phyloP scores from a whole-genome alignment of 805 yeast species.

The Lipomyces yamanashiensis region DNA sequence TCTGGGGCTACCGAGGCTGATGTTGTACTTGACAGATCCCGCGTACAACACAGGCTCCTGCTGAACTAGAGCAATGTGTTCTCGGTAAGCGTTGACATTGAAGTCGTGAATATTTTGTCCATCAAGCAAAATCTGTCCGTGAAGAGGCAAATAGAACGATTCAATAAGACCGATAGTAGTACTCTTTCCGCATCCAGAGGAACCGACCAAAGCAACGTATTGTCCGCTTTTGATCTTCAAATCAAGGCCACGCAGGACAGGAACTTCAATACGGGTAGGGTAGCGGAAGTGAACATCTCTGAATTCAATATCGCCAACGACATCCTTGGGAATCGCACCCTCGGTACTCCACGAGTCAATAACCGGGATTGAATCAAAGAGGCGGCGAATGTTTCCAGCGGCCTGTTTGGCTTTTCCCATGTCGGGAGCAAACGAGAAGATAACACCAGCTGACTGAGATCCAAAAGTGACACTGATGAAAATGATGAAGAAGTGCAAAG shows the following conservation, averaged over 20 bases:
- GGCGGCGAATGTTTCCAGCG: slow-evolving; percentile 43
- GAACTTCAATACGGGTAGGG: slow-evolving; percentile 43
- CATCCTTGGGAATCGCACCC: slow-evolving; percentile 40
- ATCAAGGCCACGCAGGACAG: slow-evolving; percentile 40
- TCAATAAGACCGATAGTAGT: slow-evolving; percentile 58
- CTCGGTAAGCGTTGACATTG: slow-evolving; percentile 57
- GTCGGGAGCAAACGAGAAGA: slow-evolving; percentile 52
- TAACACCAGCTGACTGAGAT: slow-evolving; percentile 50
- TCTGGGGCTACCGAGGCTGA: slow-evolving; percentile 49
- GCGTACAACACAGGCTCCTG: slow-evolving; percentile 71
- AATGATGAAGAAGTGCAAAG: slow-evolving; percentile 47
- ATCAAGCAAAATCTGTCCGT: slow-evolving; percentile 58
- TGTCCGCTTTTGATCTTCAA: slow-evolving; percentile 66
- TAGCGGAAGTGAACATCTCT: slow-evolving; percentile 44
- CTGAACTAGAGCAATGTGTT: slow-evolving; percentile 62
- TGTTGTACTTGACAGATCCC: slow-evolving; percentile 77
- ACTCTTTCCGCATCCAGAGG: slow-evolving; percentile 63
- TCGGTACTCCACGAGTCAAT: slow-evolving; percentile 45
- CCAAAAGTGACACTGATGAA: slow-evolving; percentile 50
- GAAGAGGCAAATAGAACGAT: slow-evolving; percentile 56
- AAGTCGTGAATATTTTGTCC: slow-evolving; percentile 55
- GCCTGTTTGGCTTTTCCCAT: slow-evolving; percentile 51
- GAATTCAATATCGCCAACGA: slow-evolving; percentile 59
- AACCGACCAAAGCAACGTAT: slow-evolving; percentile 90
- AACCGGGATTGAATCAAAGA: slow-evolving; percentile 45